Percentiles rank a stretch among this genome's conserved stretches.
Evolutionary conservation across 176 grass and related monocot species (phyloP).

Genomic region (Rhynchospora tenuis): DNA sequence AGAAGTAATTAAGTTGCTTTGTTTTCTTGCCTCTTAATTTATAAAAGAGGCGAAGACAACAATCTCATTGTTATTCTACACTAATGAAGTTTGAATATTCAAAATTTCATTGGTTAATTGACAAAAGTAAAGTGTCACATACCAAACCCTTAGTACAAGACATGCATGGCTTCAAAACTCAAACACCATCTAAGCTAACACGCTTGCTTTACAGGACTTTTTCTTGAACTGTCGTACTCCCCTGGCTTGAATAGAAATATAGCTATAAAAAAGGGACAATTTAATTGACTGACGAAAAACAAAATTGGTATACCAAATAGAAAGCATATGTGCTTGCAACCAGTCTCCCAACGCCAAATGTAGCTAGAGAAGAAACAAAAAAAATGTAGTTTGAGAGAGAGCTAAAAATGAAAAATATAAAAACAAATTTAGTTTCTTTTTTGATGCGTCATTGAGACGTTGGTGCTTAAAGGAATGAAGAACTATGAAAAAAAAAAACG

Average conservation of each 20-base stretch:
- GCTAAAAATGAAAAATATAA: not conserved
- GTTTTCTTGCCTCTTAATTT: too few relatives aligned
- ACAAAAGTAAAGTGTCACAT: not conserved
- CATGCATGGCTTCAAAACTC: not conserved
- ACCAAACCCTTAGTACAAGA: not conserved
- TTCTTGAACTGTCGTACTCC: not conserved
- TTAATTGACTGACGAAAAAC: not conserved
- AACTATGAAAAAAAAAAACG: not conserved
- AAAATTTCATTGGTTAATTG: not conserved
- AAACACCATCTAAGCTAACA: not conserved
- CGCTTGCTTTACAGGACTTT: not conserved
- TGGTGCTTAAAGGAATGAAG: not conserved
- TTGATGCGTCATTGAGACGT: not conserved
- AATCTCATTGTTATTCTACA: not conserved
- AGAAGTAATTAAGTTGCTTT: not conserved
- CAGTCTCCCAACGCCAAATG: not conserved
- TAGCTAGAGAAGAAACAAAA: not conserved
- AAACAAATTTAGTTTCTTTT: not conserved
- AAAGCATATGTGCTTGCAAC: not conserved
- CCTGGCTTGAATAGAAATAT: not conserved
- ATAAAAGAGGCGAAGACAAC: not conserved
- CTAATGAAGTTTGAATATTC: not conserved
- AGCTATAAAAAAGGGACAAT: not conserved
- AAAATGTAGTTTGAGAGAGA: not conserved
- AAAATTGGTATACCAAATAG: slow-evolving; percentile 2